Conservation (phyloP, 2,329 filamentous ascomycete genomes). For the Penicillium hesseltinei region DNA sequence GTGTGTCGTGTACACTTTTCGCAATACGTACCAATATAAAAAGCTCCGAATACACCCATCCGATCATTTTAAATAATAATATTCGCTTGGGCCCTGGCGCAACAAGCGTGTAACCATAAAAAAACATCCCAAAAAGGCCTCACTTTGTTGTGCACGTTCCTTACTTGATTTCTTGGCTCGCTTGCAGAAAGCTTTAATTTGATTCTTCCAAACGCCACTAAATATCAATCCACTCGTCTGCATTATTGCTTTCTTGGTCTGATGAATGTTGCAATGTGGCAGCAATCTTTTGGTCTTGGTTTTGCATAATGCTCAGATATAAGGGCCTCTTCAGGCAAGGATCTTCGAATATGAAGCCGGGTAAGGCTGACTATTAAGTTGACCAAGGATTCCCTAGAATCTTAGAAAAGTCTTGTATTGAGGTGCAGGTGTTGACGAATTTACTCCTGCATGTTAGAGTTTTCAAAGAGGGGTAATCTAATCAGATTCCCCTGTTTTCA, state of each 20-base stretch:
- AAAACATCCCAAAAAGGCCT: neutral
- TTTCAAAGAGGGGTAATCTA: constrained; percentile 10
- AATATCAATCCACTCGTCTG: neutral
- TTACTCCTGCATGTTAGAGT: neutral
- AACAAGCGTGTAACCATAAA: neutral
- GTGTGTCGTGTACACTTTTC: neutral
- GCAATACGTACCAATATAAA: neutral
- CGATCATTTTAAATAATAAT: neutral
- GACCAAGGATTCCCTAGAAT: neutral
- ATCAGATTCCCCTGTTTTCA: constrained; percentile 6
- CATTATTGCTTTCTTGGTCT: neutral
- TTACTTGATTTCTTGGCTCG: constrained; percentile 3
- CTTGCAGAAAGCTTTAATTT: neutral
- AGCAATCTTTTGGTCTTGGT: neutral
- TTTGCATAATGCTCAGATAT: neutral
- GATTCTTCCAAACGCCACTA: neutral
- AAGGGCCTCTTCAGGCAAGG: neutral
- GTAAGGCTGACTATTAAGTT: neutral
- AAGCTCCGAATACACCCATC: neutral
- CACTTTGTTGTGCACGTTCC: neutral
- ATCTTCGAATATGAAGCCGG: neutral
- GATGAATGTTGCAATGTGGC: neutral
- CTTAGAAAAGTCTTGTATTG: neutral
- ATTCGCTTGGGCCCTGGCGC: neutral
- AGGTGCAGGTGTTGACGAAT: neutral